Conservation (phyloP, 345 rosid species). For the Eucalyptus melliodora region DNA sequence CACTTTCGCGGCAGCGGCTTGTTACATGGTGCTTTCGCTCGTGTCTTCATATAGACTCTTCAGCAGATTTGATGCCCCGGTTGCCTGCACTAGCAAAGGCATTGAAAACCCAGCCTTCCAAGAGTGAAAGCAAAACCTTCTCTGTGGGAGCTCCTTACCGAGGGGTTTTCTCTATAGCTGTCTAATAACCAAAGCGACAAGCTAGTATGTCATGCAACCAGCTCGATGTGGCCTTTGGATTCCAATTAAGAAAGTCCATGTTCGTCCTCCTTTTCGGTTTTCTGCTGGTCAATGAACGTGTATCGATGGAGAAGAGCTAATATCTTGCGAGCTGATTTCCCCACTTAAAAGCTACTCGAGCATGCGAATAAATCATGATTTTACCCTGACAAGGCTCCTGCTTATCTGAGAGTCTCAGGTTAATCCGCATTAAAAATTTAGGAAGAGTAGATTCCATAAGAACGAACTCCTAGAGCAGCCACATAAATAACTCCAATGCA, state of each 20-base stretch:
- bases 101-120: slow-evolving; percentile 27
- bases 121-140: not conserved
- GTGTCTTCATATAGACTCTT: slow-evolving; percentile 79
- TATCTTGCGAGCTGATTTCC: not conserved
- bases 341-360: not conserved
- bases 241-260: not conserved
- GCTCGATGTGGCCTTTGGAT: not conserved
- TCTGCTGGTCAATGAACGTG: not conserved
- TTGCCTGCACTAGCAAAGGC: slow-evolving; percentile 11
- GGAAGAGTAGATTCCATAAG: not conserved
- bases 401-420: not conserved
- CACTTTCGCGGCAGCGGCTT: slow-evolving; percentile 37
- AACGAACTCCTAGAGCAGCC: not conserved
- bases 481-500: not conserved
- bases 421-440: not conserved
- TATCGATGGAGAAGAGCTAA: not conserved
- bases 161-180: not conserved
- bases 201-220: not conserved
- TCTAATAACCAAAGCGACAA: not conserved
- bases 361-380: not conserved
- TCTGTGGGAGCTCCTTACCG: not conserved
- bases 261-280: not conserved
- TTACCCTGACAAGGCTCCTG: not conserved
- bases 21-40: slow-evolving; percentile 43
- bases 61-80: slow-evolving; percentile 59